These are phyloP conservation scores for Ogataea pini DNA, from an alignment of 805 yeast species.

Conservation along the genomic window DNA sequence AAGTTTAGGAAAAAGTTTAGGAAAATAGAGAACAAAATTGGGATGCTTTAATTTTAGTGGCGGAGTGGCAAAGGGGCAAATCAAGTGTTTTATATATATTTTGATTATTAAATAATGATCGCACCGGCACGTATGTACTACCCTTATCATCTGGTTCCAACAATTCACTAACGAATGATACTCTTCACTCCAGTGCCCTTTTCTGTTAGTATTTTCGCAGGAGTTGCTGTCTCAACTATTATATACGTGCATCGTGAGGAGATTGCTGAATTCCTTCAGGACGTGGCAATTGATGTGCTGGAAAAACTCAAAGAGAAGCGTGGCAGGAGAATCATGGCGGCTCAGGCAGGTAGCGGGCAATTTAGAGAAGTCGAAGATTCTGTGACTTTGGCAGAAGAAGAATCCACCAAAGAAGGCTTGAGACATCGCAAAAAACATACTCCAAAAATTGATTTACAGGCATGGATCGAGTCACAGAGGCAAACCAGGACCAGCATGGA, in stretches of 20 bases:
- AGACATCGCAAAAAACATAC: neutral
- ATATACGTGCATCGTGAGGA: conserved; percentile 28
- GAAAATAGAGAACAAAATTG: too few species aligned
- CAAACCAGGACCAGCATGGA: neutral
- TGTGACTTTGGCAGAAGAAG: conserved; percentile 2
- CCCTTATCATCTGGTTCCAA: too few species aligned
- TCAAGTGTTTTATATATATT: too few species aligned
- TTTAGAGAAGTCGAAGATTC: neutral
- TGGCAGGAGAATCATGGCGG: conserved; percentile 9
- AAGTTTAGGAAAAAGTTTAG: neutral
- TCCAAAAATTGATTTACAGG: conserved; percentile 3
- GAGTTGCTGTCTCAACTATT: conserved; percentile 29
- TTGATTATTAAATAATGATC: too few species aligned
- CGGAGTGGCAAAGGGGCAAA: conserved; percentile 2
- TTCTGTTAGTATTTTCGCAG: conserved; percentile 27
- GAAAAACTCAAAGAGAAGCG: conserved; percentile 15
- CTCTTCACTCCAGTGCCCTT: conserved; percentile 21
- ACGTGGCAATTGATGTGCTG: conserved; percentile 20
- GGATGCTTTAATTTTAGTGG: conserved; percentile 5
- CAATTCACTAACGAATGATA: too few species aligned
- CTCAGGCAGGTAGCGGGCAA: too few species aligned
- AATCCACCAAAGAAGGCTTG: neutral
- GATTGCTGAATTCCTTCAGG: conserved; percentile 30
- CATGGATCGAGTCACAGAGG: conserved; percentile 12
- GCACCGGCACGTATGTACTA: conserved; percentile 10